Percentiles rank a stretch among this genome's conserved stretches.
Conservation (phyloP, 2,329 filamentous ascomycete genomes). For the Bipolaris victoriae region DNA sequence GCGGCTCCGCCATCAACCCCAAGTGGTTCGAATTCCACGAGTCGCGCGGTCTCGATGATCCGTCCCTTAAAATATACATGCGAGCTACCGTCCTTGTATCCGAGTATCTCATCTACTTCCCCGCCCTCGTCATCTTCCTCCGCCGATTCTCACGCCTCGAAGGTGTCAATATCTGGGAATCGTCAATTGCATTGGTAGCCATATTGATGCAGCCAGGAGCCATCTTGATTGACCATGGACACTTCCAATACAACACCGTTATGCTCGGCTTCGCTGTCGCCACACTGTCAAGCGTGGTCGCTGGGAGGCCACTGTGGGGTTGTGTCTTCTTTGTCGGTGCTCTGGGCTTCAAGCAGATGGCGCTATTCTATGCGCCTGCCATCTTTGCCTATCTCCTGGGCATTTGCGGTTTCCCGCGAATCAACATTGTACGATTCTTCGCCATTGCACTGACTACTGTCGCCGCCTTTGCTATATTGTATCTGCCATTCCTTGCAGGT, state of each 20-base stretch:
- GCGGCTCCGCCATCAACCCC: slow-evolving; percentile 76
- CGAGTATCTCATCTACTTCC: slow-evolving; percentile 88
- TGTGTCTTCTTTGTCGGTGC: slow-evolving; percentile 92
- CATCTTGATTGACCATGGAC: slow-evolving; percentile 92
- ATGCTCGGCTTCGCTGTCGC: slow-evolving; percentile 93
- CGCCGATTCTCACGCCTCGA: slow-evolving; percentile 78
- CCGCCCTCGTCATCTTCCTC: slow-evolving; percentile 83
- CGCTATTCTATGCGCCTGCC: slow-evolving; percentile 91
- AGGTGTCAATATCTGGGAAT: slow-evolving; percentile 79
- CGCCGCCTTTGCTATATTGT: slow-evolving; percentile 73
- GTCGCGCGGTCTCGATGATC: slow-evolving; percentile 82
- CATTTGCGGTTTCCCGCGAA: slow-evolving; percentile 76
- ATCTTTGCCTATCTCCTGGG: slow-evolving; percentile 93
- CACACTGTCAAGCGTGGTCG: slow-evolving; percentile 85
- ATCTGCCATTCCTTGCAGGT: slow-evolving; percentile 76
- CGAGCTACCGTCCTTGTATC: slow-evolving; percentile 87
- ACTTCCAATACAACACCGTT: slow-evolving; percentile 98
- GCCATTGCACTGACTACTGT: slow-evolving; percentile 76
- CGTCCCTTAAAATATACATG: slow-evolving; percentile 91
- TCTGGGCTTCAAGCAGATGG: slow-evolving; percentile 99
- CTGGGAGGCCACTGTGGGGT: slow-evolving; percentile 83
- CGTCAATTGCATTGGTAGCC: slow-evolving; percentile 83
- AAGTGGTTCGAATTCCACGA: slow-evolving; percentile 85
- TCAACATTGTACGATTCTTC: slow-evolving; percentile 72
- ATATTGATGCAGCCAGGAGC: slow-evolving; percentile 90